Evolutionary conservation across 176 grass and related monocot species (phyloP), one percentile per base, ranked within the genome.

Genomic region (Oryza coarctata): DNA sequence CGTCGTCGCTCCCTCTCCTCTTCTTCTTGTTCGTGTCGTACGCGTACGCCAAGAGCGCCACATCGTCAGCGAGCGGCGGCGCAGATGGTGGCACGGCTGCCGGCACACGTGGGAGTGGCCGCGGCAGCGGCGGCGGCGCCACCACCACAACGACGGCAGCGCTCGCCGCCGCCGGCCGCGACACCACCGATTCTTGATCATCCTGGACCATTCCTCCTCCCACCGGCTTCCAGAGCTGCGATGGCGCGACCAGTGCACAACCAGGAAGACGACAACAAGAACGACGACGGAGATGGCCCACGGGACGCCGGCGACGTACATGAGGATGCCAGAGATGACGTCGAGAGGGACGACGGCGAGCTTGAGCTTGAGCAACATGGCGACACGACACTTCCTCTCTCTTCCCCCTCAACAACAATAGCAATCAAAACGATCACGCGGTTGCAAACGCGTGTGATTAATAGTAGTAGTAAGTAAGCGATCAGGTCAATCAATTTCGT

Each of bases 11-110:
- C 55, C 55, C 55, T 60, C 5, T 31, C 12, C 20, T 66, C n/a
- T 65, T 67, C 28, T 52, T 80, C 50, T 86, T 66, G 15, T 65
- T 67, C 28, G 52, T 80, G 36, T 86, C 77, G 52, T 67, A 80
- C 18, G 13, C 41, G 63, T 74, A 86, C 18, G 31, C 20, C 2
- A 72, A 44, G 36, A 81, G 68, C 6, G 14, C 12, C 38, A 44
- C n/a, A 3, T 60, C 23, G 12, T 28, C 23, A 23, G 11, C 68
- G 38, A 44, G 12, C 68, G 23, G 55, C n/a, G 55, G 55, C 55
- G 55, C 55, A 11, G 55, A 60, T 6, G 55, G 55, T 2, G 7
- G 76, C 47, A 5, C n/a, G 4, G 9, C 30, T 12, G 31, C 2
- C 12, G 28, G 71, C 60, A 30, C 34, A 11, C n/a, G 13, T 36